A percentile compares a stretch with the other conserved stretches of the same genome.
These are phyloP conservation scores for Sclerotinia subarctica DNA, from an alignment of 2,329 filamentous ascomycete genomes.

Conservation along the genomic window DNA sequence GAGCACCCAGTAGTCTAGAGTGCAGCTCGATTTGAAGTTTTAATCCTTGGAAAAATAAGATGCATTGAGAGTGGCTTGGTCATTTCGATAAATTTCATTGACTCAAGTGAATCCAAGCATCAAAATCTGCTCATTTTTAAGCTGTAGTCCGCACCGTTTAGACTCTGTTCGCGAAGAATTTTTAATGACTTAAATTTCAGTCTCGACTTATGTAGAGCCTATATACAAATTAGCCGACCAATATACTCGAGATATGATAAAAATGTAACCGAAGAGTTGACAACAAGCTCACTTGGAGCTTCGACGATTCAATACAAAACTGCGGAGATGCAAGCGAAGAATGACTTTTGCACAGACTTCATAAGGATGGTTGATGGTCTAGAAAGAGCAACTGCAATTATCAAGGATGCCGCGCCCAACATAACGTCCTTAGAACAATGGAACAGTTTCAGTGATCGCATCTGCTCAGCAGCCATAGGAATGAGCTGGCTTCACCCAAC, in stretches of 20 bases:
- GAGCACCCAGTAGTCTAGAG: too few species aligned
- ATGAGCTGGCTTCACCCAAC: background rate
- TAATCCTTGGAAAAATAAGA: too few species aligned
- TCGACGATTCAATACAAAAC: background rate
- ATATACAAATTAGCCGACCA: constrained; percentile 9
- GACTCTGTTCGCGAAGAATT: background rate
- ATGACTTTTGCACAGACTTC: constrained; percentile 6
- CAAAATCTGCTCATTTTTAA: too few species aligned
- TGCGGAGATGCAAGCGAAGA: background rate
- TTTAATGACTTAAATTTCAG: background rate
- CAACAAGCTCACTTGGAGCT: background rate
- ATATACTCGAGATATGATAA: constrained; percentile 5
- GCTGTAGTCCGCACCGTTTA: too few species aligned
- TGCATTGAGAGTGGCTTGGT: too few species aligned
- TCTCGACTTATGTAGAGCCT: constrained; percentile 14
- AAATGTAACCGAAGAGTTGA: background rate
- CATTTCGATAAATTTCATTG: too few species aligned
- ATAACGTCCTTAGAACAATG: background rate
- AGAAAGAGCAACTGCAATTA: constrained; percentile 5
- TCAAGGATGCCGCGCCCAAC: background rate
- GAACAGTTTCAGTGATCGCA: background rate
- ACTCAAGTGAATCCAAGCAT: too few species aligned
- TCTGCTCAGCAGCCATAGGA: background rate
- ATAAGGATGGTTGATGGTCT: constrained; percentile 13
- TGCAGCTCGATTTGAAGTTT: too few species aligned